Evolutionary conservation across 2,329 filamentous ascomycete genomes (phyloP).

Genomic region (Didymella pomorum): DNA sequence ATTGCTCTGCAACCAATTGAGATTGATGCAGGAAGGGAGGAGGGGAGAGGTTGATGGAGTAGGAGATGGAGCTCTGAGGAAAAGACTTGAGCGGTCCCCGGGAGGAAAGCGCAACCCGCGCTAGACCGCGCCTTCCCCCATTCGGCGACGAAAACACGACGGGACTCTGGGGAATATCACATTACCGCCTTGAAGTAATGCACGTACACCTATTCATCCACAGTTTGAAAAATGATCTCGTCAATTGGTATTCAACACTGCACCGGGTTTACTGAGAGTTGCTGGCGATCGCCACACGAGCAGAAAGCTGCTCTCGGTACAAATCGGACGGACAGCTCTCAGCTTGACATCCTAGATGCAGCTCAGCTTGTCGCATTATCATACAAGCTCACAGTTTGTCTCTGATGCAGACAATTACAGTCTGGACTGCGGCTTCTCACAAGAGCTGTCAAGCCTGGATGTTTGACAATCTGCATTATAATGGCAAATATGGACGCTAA

Average conservation of each 20-base stretch:
- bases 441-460: not conserved
- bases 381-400: not conserved
- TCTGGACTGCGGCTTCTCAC: not conserved
- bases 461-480: not conserved
- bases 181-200: not conserved
- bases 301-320: conserved; percentile 3
- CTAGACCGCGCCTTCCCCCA: conserved; percentile 31
- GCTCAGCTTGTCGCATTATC: not conserved
- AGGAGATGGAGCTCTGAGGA: conserved; percentile 44
- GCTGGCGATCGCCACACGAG: not conserved
- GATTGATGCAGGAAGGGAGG: conserved; percentile 52
- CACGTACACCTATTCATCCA: not conserved
- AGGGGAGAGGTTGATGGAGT: conserved; percentile 53
- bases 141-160: conserved; percentile 22
- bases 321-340: conserved; percentile 7
- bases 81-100: conserved; percentile 35
- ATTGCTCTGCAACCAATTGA: conserved; percentile 55
- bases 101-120: conserved; percentile 40
- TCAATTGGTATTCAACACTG: not conserved
- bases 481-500: conserved; percentile 10
- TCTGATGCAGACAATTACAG: not conserved
- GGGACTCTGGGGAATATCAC: conserved; percentile 14
- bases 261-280: not conserved
- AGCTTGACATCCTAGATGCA: not conserved
- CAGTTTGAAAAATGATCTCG: not conserved